These are phyloP conservation scores for Fagopyrum tataricum DNA, from an alignment of 148 eudicot genomes.

Conservation along the genomic window DNA sequence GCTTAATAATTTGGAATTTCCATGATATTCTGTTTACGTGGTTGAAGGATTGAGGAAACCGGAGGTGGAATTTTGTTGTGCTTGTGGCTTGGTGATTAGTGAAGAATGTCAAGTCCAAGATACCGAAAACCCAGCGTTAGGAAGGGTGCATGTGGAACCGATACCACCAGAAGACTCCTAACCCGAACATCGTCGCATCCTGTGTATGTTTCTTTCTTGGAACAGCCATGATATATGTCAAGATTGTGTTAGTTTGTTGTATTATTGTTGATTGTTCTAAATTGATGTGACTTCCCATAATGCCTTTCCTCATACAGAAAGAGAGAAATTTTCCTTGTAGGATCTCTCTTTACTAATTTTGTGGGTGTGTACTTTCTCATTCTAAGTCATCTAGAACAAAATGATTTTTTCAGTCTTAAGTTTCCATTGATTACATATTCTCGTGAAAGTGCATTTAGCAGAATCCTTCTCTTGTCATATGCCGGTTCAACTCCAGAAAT, in stretches of 20 bases:
- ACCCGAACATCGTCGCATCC: conserved; percentile 39
- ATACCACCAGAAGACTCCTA: conserved; percentile 27
- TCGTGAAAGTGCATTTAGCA: background rate
- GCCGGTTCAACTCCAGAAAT: background rate
- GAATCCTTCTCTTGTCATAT: background rate
- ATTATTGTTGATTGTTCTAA: background rate
- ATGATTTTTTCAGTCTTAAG: background rate
- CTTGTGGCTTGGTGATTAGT: conserved; percentile 11
- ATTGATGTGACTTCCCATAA: background rate
- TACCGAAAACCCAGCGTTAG: conserved; percentile 38
- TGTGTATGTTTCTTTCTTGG: conserved; percentile 31
- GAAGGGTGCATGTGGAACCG: conserved; percentile 36
- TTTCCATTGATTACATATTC: background rate
- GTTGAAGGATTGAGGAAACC: background rate
- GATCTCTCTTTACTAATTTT: too few species aligned
- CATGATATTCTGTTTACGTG: background rate
- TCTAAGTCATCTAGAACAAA: too few species aligned
- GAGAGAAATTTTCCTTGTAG: background rate
- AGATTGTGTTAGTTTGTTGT: background rate
- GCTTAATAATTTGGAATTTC: background rate
- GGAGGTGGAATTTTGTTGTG: conserved; percentile 3
- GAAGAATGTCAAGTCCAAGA: conserved; percentile 31
- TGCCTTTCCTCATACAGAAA: background rate
- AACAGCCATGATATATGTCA: background rate
- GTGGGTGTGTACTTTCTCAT: too few species aligned